phyloP scores from a whole-genome alignment of 2,329 filamentous ascomycete species.

The Microcyclospora tardicrescens region DNA sequence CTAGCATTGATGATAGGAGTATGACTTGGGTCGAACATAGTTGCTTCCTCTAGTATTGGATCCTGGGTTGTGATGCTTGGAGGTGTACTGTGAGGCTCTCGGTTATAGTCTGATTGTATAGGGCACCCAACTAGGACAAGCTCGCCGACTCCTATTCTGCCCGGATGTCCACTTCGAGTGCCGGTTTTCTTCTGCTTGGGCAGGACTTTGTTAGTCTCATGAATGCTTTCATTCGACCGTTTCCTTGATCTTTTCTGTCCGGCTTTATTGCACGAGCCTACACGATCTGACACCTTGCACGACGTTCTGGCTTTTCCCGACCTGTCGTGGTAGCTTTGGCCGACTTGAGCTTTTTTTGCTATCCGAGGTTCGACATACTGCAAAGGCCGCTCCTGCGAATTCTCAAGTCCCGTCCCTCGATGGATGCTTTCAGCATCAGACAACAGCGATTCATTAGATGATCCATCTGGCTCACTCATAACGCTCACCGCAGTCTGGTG shows the following conservation, averaged over 20 bases:
- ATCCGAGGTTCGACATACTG: not conserved
- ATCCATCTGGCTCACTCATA: conserved; percentile 5
- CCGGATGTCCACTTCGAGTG: not conserved
- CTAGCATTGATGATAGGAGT: conserved; percentile 3
- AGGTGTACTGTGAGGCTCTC: conserved; percentile 1
- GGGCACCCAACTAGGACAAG: conserved; percentile 8
- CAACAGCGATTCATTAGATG: conserved; percentile 17
- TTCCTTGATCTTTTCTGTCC: not conserved
- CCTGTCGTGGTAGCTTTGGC: not conserved
- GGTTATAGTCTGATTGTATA: not conserved
- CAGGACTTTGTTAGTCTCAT: no score
- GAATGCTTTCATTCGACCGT: not conserved
- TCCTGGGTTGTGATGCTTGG: conserved; percentile 6
- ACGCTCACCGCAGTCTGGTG: not conserved
- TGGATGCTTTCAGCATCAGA: conserved; percentile 12
- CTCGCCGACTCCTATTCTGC: conserved; percentile 11
- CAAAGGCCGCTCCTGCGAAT: not conserved
- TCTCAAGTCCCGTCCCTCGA: not conserved
- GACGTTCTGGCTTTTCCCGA: not conserved
- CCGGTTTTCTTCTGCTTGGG: not conserved
- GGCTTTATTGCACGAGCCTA: not conserved
- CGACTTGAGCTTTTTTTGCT: not conserved
- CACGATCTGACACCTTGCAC: not conserved
- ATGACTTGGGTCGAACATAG: conserved; percentile 6
- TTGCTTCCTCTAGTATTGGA: conserved; percentile 6